Evolutionary conservation across 108 stramenopile genomes (phyloP).

Genomic region (Pseudonitzschia multistriata): DNA sequence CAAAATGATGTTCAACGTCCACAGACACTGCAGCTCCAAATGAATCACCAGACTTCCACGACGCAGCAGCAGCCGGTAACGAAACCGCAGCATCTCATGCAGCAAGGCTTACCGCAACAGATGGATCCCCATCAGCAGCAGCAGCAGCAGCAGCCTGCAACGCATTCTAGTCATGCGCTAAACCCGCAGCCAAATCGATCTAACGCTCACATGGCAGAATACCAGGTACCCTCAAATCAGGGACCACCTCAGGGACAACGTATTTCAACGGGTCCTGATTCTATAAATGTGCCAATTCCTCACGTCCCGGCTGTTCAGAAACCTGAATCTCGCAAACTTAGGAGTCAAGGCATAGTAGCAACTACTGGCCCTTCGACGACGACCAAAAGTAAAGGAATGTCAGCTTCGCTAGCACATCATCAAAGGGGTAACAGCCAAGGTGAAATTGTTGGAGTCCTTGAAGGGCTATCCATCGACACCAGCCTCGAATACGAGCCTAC

Average conservation of each 20-base stretch:
- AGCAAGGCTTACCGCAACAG: slow-evolving; percentile 33
- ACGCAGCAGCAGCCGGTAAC: slow-evolving; percentile 12
- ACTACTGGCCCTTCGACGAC: slow-evolving; percentile 1
- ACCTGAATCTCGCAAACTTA: not conserved
- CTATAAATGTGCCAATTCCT: not conserved
- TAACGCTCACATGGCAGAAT: slow-evolving; percentile 3
- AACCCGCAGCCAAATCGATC: slow-evolving; percentile 4
- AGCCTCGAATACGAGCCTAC: slow-evolving; percentile 37
- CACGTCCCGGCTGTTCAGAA: slow-evolving; percentile 8
- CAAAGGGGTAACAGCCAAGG: not conserved
- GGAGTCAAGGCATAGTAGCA: not conserved
- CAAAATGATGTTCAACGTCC: slow-evolving; percentile 10
- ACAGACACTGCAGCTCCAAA: not conserved
- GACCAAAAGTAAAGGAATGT: not conserved
- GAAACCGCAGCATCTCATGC: slow-evolving; percentile 28
- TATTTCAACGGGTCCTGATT: slow-evolving; percentile 1
- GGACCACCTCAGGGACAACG: not conserved
- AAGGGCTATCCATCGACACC: slow-evolving; percentile 25
- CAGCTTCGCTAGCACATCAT: not conserved
- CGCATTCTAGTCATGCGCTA: slow-evolving; percentile 6
- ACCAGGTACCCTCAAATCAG: slow-evolving; percentile 9
- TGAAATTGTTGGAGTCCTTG: slow-evolving; percentile 12
- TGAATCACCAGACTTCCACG: slow-evolving; percentile 13
- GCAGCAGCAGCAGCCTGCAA: slow-evolving; percentile 5
- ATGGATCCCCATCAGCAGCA: slow-evolving; percentile 26